Evolutionary conservation across 495 filamentous ascomycete genomes (phyloP), one percentile per base, ranked within the genome.

Genomic region (Podospora bellae-mahoneyi): DNA sequence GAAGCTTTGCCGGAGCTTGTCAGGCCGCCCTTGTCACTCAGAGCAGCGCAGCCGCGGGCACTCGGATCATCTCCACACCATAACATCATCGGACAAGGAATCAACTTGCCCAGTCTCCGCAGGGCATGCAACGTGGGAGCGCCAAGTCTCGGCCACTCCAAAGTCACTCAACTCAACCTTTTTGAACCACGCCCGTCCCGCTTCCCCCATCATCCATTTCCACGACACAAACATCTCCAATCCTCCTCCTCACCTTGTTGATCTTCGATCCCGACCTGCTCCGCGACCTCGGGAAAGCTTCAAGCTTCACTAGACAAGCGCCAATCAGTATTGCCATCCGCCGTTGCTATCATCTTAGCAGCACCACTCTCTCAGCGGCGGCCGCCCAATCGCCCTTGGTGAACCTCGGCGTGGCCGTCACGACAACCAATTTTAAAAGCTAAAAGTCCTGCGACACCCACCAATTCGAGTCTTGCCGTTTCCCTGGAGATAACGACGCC

Each of bases 41-140:
- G 20, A 27, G 44, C 39, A 28, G 61, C 34, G 61, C 30, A 39
- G 30, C 64, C 60, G 57, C 44, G 55, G 60, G 56, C 67, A 62
- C 69, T 69, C 62, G 62, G 71, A 72, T 70, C 67, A 72, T 67
- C 67, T 69, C 72, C 69, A 69, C 69, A 68, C 20, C 64, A 74
- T 72, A 72, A 67, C 74, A 76, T 75, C 74, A 76, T 76, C 68
- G 74, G 66, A 69, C 73, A 64, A 75, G 71, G 71, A 65, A 65
- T 65, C 60, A 44, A 44, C 61, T 63, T 27, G 56, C 56, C n/a
- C 19, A 18, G 66, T 39, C 26, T n/a, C 10, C 20, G 34, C 61
- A 70, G 68, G 60, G 66, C 66, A 72, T 68, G 64, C 71, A 75
- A 72, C 71, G 72, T 73, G 72, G 71, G 72, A 74, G 59, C 70